phyloP scores from a whole-genome alignment of 331 rosid species.

The Prunus yedoensis region DNA sequence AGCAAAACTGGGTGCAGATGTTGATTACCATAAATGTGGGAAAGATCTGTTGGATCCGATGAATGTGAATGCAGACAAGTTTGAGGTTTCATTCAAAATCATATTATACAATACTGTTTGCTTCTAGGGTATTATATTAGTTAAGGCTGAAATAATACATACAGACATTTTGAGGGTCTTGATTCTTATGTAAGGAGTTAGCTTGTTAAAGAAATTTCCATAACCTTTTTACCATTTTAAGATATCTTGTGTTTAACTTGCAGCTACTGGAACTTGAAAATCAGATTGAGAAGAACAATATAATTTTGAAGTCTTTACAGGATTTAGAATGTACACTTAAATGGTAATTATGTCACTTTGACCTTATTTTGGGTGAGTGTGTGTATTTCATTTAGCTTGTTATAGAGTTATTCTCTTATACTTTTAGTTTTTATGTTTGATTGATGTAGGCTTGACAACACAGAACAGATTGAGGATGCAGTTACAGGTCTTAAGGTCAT shows the following conservation, averaged over 20 bases:
- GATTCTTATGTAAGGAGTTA: neutral
- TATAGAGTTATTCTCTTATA: conserved; percentile 26
- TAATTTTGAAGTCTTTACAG: conserved; percentile 57
- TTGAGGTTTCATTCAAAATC: conserved; percentile 51
- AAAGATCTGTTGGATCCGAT: conserved; percentile 34
- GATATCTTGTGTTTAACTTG: conserved; percentile 21
- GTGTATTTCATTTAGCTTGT: neutral
- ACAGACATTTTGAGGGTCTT: neutral
- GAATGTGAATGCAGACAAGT: conserved; percentile 25
- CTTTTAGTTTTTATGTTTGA: conserved; percentile 11
- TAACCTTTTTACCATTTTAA: neutral
- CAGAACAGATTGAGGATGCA: conserved; percentile 65
- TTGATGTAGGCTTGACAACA: conserved; percentile 61
- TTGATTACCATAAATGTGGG: conserved; percentile 23
- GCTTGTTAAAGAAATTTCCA: neutral
- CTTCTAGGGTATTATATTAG: conserved; percentile 9
- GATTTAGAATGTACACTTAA: conserved; percentile 51
- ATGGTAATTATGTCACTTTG: conserved; percentile 47
- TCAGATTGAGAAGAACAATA: conserved; percentile 60
- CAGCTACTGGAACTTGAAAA: conserved; percentile 73
- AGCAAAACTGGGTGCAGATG: conserved; percentile 29
- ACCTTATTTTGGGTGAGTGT: neutral
- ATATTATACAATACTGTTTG: conserved; percentile 15
- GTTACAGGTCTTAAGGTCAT: conserved; percentile 69
- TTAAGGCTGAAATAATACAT: neutral